A percentile compares a stretch with the other conserved stretches of the same genome.
These are phyloP conservation scores for Suillus americanus DNA, from an alignment of 768 basidiomycete species.

Conservation along the genomic window DNA sequence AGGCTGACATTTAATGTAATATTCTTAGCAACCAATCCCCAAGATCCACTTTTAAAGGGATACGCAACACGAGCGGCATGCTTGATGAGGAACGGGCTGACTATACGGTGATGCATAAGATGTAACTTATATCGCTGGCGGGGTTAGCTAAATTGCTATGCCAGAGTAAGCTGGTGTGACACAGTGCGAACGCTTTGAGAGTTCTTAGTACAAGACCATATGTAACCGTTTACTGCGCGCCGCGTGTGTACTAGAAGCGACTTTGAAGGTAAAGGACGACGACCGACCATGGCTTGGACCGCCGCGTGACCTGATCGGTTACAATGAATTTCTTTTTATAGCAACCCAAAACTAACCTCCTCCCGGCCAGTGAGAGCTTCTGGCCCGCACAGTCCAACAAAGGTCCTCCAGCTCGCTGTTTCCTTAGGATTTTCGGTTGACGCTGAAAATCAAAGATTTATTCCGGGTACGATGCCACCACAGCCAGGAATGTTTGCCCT, in stretches of 20 bases:
- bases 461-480: constrained; percentile 51
- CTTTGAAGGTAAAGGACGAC: too few species aligned
- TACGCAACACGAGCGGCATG: neutral
- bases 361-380: neutral
- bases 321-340: constrained; percentile 20
- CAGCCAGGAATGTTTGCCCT: constrained; percentile 69
- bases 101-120: neutral
- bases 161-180: neutral
- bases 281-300: neutral
- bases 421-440: neutral
- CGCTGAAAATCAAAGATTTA: neutral
- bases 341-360: constrained; percentile 14
- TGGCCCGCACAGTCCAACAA: neutral
- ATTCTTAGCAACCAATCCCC: neutral
- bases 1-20: too few species aligned
- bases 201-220: neutral
- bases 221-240: neutral
- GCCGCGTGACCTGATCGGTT: constrained; percentile 5
- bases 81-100: too few species aligned
- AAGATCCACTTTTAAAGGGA: too few species aligned
- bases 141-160: neutral
- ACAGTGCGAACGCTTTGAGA: neutral
- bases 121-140: neutral
- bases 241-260: neutral
- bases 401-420: neutral